These are phyloP conservation scores for Colletotrichum sp. DNA, from an alignment of 2,329 filamentous ascomycete species.

Conservation along the genomic window DNA sequence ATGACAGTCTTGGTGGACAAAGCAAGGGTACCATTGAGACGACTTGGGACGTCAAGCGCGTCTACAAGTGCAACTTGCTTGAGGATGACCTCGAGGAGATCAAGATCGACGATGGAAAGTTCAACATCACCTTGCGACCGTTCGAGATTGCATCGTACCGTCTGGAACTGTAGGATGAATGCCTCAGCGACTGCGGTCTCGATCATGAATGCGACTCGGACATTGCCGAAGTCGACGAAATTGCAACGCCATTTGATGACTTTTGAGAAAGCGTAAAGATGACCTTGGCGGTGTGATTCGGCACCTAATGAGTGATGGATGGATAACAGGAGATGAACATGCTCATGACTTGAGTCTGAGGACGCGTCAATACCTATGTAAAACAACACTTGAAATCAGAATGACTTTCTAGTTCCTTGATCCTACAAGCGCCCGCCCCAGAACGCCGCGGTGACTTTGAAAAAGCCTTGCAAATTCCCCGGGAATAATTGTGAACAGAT, in stretches of 20 bases:
- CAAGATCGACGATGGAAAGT: conserved; percentile 51
- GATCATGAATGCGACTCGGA: neutral
- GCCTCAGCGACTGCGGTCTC: conserved; percentile 10
- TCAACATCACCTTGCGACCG: conserved; percentile 71
- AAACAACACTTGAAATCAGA: neutral
- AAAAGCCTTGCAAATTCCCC: conserved; percentile 5
- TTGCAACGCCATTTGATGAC: neutral
- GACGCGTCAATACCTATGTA: conserved; percentile 9
- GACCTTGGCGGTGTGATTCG: neutral
- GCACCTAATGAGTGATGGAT: neutral
- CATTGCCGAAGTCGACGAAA: neutral
- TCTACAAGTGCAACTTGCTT: conserved; percentile 83
- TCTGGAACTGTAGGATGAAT: conserved; percentile 53
- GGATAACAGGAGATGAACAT: neutral
- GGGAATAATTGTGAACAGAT: conserved; percentile 6
- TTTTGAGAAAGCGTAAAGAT: neutral
- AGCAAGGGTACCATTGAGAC: conserved; percentile 74
- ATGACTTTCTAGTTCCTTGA: conserved; percentile 1
- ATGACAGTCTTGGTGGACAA: conserved; percentile 86
- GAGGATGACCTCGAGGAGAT: conserved; percentile 84
- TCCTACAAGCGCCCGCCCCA: conserved; percentile 9
- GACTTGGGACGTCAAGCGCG: conserved; percentile 73
- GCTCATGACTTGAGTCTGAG: neutral
- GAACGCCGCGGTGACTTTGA: conserved; percentile 6
- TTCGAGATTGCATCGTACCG: conserved; percentile 89